A percentile compares a stretch with the other conserved stretches of the same genome.
Conservation (phyloP, 306 rosid genomes). For the Fagus sylvatica region DNA sequence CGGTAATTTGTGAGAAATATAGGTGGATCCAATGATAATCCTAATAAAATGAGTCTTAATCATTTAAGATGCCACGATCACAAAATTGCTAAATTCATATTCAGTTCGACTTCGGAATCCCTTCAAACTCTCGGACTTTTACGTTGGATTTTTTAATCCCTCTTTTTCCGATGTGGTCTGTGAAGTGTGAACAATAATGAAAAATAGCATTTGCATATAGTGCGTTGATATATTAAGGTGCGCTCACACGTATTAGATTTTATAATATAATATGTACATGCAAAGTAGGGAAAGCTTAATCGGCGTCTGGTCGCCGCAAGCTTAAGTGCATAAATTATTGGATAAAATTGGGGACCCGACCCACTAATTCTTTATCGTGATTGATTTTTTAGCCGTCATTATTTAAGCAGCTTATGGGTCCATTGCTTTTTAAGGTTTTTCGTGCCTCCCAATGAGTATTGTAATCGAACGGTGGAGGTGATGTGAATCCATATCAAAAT, state of each 20-base stretch:
- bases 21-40: no score
- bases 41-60: no score
- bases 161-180: no score
- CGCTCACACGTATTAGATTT: no score
- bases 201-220: no score
- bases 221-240: no score
- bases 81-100: neutral
- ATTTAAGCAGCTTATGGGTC: neutral
- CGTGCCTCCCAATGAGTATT: neutral
- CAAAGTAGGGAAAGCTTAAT: neutral
- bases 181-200: no score
- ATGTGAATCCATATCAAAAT: no score
- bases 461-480: no score
- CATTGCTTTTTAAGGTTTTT: neutral
- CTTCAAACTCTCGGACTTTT: conserved; percentile 5
- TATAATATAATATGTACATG: neutral
- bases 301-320: conserved; percentile 27
- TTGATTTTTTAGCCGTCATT: conserved; percentile 1
- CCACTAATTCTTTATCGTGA: neutral
- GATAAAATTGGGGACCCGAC: neutral
- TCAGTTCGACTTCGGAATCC: conserved; percentile 10
- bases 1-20: no score
- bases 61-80: no score
- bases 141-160: neutral
- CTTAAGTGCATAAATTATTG: neutral